phyloP scores from a whole-genome alignment of 805 yeast species.

The Teunomyces cretensis region DNA sequence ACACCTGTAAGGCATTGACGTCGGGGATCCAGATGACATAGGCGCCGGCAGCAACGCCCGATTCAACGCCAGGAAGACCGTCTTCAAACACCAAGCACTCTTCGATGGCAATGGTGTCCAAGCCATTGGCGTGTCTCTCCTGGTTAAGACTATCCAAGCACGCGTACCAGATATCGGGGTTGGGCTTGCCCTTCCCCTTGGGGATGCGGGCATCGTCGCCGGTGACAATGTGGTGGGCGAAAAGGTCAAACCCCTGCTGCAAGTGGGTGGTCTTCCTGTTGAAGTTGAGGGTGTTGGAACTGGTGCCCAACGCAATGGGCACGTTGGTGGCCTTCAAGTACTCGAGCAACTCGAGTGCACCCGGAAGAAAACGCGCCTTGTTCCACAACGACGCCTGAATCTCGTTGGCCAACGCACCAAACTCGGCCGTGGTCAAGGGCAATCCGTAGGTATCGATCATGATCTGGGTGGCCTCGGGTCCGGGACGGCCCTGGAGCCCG shows the following conservation, averaged over 20 bases:
- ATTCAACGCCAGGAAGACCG: conserved; percentile 85
- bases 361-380: conserved; percentile 69
- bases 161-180: conserved; percentile 87
- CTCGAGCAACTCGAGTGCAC: conserved; percentile 70
- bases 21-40: conserved; percentile 96
- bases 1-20: conserved; percentile 58
- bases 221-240: conserved; percentile 66
- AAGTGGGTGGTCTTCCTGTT: conserved; percentile 74
- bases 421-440: conserved; percentile 64
- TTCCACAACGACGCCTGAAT: conserved; percentile 66
- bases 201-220: conserved; percentile 89
- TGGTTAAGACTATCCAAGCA: conserved; percentile 72
- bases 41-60: conserved; percentile 83
- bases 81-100: conserved; percentile 94
- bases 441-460: conserved; percentile 69
- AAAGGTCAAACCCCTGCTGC: conserved; percentile 58
- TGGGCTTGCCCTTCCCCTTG: conserved; percentile 87
- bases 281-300: conserved; percentile 64
- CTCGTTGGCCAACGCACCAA: conserved; percentile 49
- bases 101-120: conserved; percentile 55
- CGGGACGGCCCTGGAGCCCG: conserved; percentile 89
- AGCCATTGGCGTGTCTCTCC: conserved; percentile 42
- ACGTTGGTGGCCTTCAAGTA: conserved; percentile 50
- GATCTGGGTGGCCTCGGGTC: conserved; percentile 64
- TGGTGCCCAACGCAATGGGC: conserved; percentile 91